Percentiles rank a stretch among this genome's conserved stretches.
Conservation (phyloP, 2,329 filamentous ascomycete genomes). For the Aspergillus fischeri region DNA sequence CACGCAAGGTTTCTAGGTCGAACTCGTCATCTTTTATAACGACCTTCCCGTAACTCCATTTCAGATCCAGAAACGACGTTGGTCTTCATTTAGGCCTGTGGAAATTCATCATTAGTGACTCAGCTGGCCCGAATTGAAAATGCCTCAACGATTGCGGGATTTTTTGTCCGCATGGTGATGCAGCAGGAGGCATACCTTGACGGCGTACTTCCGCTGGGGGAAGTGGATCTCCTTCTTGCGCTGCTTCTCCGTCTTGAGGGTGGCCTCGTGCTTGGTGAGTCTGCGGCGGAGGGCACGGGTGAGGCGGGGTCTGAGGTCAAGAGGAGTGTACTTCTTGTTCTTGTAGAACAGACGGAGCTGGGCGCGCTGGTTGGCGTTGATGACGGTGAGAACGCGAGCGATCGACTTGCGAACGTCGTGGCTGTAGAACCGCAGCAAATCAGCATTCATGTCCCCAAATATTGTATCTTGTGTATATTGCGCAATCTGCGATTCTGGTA, state of each 20-base stretch:
- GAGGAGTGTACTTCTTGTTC: constrained; percentile 98
- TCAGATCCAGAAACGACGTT: constrained; percentile 28
- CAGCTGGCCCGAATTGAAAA: background rate
- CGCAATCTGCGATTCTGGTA: background rate
- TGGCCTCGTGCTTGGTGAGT: constrained; percentile 86
- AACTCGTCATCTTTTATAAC: constrained; percentile 27
- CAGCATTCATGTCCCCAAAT: constrained; percentile 18
- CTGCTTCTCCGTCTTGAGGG: constrained; percentile 82
- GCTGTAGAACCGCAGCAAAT: constrained; percentile 49
- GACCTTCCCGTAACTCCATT: constrained; percentile 34
- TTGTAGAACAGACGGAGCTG: constrained; percentile 99
- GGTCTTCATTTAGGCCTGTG: constrained; percentile 29
- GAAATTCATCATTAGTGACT: constrained; percentile 5
- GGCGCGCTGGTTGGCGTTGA: constrained; percentile 98
- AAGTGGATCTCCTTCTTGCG: constrained; percentile 96
- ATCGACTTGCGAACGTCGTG: constrained; percentile 99
- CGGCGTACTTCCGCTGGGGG: constrained; percentile 96
- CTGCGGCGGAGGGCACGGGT: constrained; percentile 96
- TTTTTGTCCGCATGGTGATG: background rate
- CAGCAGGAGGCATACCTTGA: constrained; percentile 69
- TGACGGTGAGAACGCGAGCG: constrained; percentile 96
- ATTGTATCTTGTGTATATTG: background rate
- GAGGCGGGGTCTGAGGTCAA: constrained; percentile 97
- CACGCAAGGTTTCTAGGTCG: constrained; percentile 27
- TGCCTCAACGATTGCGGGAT: background rate